Conservation (phyloP, 441 rosid species). For the Syzygium syzygioides region DNA sequence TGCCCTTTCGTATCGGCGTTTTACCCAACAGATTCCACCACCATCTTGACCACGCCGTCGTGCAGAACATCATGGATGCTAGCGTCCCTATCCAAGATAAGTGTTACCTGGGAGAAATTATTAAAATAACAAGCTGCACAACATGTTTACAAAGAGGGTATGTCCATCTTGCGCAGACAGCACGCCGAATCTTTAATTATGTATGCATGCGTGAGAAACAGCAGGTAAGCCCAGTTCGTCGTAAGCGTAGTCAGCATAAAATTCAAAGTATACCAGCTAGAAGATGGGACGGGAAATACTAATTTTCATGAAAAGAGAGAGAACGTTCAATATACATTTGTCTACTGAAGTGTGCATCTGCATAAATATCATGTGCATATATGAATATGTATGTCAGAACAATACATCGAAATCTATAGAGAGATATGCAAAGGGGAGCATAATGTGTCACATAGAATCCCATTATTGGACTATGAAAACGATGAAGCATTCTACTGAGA, state of each 20-base stretch:
- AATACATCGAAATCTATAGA: not conserved
- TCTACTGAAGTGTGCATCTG: not conserved
- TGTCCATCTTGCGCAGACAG: not conserved
- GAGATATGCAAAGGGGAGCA: not conserved
- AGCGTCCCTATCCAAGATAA: not conserved
- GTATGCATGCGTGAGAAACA: constrained; percentile 77
- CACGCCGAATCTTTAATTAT: constrained; percentile 29
- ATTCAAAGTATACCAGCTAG: not conserved
- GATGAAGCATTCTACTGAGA: not conserved
- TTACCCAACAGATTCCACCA: not conserved
- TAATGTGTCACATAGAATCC: not conserved
- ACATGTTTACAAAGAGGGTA: not conserved
- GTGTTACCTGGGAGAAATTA: not conserved
- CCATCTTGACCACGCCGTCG: not conserved
- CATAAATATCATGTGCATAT: not conserved
- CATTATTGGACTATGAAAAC: not conserved
- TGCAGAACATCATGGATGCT: not conserved
- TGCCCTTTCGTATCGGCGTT: not conserved
- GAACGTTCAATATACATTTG: not conserved
- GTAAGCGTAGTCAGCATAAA: constrained; percentile 48
- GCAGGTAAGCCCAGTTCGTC: constrained; percentile 88
- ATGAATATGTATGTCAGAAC: not conserved
- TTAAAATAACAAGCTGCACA: not conserved
- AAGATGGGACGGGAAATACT: not conserved
- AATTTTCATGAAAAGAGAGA: not conserved